These are phyloP conservation scores for Polytrichum commune DNA, from an alignment of 225 moss, liverwort and hornwort species.

Conservation along the genomic window DNA sequence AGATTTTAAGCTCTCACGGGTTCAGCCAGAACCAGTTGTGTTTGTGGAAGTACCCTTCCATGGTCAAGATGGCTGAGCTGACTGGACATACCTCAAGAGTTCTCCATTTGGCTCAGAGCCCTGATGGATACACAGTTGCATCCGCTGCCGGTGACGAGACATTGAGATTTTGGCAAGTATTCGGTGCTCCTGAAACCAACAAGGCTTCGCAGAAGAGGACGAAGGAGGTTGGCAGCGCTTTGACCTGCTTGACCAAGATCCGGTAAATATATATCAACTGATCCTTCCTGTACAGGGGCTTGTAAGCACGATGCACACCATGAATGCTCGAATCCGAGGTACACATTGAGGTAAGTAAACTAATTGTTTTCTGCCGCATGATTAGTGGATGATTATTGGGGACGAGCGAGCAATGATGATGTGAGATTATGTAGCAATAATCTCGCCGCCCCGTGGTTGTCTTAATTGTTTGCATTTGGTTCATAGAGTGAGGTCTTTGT, in stretches of 20 bases:
- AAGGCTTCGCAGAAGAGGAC: constrained; percentile 48
- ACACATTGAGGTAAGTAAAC: constrained; percentile 23
- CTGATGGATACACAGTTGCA: constrained; percentile 29
- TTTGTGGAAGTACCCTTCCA: constrained; percentile 93
- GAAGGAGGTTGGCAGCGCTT: constrained; percentile 36
- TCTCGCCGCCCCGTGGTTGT: background rate
- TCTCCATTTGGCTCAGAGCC: constrained; percentile 77
- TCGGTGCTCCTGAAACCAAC: constrained; percentile 38
- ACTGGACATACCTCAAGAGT: constrained; percentile 91
- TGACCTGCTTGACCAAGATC: constrained; percentile 36
- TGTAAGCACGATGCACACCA: background rate
- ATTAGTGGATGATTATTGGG: background rate
- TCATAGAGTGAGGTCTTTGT: background rate
- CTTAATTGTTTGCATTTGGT: background rate
- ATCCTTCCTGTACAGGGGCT: background rate
- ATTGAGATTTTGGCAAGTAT: constrained; percentile 43
- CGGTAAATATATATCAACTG: constrained; percentile 3
- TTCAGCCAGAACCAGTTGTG: constrained; percentile 93
- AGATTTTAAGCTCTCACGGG: constrained; percentile 91
- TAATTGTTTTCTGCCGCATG: constrained; percentile 14
- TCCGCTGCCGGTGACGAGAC: constrained; percentile 39
- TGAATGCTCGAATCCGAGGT: background rate
- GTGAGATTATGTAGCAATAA: no score
- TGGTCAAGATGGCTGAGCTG: constrained; percentile 95
- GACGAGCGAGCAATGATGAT: background rate